Percentiles rank a stretch among this genome's conserved stretches.
These are phyloP conservation scores for Penicillium silybi DNA, from an alignment of 495 filamentous ascomycete species.

Conservation along the genomic window DNA sequence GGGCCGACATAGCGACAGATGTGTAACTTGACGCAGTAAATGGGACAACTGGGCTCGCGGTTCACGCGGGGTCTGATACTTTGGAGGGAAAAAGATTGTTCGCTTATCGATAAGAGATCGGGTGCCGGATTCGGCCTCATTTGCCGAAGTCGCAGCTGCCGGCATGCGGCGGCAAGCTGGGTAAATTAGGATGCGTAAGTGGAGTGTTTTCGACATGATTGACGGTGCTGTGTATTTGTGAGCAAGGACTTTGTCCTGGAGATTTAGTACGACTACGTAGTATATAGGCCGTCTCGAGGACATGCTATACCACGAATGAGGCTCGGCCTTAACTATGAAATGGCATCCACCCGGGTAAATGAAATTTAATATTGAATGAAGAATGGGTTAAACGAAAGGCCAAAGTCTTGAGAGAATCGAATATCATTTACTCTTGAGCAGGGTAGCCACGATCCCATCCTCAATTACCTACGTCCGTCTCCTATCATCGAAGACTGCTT, in stretches of 20 bases:
- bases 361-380: neutral
- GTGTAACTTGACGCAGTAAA: conserved; percentile 4
- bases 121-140: conserved; percentile 35
- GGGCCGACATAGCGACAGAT: conserved; percentile 31
- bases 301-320: too few relatives aligned
- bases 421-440: too few relatives aligned
- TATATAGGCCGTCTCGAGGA: too few relatives aligned
- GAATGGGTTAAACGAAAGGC: neutral
- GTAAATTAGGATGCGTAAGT: neutral
- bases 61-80: conserved; percentile 15
- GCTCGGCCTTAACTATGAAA: too few relatives aligned
- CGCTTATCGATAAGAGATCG: conserved; percentile 45
- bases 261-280: too few relatives aligned
- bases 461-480: too few relatives aligned
- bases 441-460: too few relatives aligned
- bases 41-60: conserved; percentile 9
- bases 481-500: too few relatives aligned
- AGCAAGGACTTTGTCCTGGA: neutral
- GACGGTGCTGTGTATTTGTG: neutral
- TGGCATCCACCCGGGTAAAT: neutral
- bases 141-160: conserved; percentile 7
- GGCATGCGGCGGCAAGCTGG: neutral
- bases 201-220: neutral
- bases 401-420: neutral
- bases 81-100: conserved; percentile 35